Conservation (phyloP, 768 basidiomycete species). For the Hortiboletus flavorubellus region DNA sequence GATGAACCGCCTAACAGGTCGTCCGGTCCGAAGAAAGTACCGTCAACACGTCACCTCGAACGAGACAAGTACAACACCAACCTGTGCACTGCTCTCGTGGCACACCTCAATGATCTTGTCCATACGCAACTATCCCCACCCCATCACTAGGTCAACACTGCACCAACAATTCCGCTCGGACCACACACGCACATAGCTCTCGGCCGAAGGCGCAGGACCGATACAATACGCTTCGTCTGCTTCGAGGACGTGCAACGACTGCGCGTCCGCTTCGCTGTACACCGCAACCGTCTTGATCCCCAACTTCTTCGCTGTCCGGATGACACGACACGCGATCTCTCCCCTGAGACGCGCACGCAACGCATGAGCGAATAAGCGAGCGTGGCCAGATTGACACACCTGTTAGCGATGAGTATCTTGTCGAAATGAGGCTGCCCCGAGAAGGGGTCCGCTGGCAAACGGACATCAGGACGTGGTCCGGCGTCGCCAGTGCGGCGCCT, state of each 20-base stretch:
- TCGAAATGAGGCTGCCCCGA: slow-evolving; percentile 61
- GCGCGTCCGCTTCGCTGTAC: slow-evolving; percentile 81
- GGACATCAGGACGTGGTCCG: neutral
- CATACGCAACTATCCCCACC: slow-evolving; percentile 59
- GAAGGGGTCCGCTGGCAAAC: neutral
- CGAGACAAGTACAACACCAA: slow-evolving; percentile 28
- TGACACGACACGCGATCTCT: slow-evolving; percentile 94
- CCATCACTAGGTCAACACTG: slow-evolving; percentile 2
- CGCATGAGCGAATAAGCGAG: neutral
- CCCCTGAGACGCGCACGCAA: slow-evolving; percentile 49
- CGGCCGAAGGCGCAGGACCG: slow-evolving; percentile 83
- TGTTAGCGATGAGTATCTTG: slow-evolving; percentile 90
- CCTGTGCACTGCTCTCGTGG: slow-evolving; percentile 79
- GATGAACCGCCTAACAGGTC: slow-evolving; percentile 74
- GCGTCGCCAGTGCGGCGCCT: too few species aligned
- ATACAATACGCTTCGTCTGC: slow-evolving; percentile 93
- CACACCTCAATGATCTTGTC: slow-evolving; percentile 89
- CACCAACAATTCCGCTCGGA: neutral
- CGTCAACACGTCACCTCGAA: neutral
- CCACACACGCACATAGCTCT: slow-evolving; percentile 74
- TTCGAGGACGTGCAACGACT: slow-evolving; percentile 79
- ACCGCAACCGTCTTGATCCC: slow-evolving; percentile 93
- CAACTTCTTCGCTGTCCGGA: slow-evolving; percentile 81
- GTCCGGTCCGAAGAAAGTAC: neutral
- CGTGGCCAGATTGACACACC: slow-evolving; percentile 36